phyloP scores from a whole-genome alignment of 2,329 filamentous ascomycete genomes.

The Elsinoe batatas region DNA sequence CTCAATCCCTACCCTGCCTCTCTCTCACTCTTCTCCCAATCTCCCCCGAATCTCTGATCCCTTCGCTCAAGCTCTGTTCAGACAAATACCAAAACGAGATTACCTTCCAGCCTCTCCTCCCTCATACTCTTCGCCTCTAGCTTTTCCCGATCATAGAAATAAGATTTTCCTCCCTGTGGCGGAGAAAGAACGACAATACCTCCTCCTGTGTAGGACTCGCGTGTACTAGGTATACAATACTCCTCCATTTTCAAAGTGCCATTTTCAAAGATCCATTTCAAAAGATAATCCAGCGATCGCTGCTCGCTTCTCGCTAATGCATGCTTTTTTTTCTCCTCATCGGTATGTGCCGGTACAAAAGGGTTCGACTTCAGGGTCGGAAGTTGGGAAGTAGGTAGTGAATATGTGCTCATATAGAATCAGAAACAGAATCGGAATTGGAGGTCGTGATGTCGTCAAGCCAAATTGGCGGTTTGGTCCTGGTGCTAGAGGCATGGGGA shows the following conservation, averaged over 20 bases:
- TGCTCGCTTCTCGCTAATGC: not conserved
- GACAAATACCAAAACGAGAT: not conserved
- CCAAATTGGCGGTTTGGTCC: not conserved
- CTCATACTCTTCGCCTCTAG: not conserved
- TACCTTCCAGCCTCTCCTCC: not conserved
- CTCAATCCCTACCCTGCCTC: too few relatives aligned
- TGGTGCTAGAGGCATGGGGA: too few relatives aligned
- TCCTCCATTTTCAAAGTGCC: too few relatives aligned
- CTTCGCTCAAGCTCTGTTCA: too few relatives aligned
- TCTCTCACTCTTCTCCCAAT: too few relatives aligned
- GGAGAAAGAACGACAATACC: not conserved
- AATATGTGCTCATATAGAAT: not conserved
- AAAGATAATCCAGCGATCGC: not conserved
- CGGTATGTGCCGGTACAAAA: not conserved
- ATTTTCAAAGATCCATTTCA: not conserved
- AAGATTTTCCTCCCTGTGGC: not conserved
- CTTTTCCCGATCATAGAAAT: not conserved
- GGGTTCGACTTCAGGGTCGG: not conserved
- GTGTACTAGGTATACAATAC: not conserved
- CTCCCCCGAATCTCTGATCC: too few relatives aligned
- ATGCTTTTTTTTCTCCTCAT: not conserved
- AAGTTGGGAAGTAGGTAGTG: not conserved
- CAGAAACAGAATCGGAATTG: not conserved
- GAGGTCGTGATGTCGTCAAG: not conserved
- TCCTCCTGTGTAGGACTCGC: not conserved